Evolutionary conservation across 2,329 filamentous ascomycete genomes (phyloP).

Genomic region (Claviceps sp.): DNA sequence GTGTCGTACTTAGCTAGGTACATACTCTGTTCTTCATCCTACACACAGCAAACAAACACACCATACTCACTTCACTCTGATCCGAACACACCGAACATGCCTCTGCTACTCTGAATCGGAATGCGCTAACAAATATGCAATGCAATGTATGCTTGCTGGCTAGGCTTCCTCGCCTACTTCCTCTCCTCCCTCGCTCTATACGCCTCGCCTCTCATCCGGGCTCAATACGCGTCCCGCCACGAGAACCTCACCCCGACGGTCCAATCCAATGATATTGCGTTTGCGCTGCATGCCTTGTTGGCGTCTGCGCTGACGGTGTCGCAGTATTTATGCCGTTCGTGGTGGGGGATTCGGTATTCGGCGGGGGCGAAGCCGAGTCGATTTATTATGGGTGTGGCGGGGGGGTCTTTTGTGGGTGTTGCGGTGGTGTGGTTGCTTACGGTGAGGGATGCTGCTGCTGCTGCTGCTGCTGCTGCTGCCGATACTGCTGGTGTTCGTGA

Average conservation of each 20-base stretch:
- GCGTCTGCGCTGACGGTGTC: conserved; percentile 60
- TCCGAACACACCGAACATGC: no score
- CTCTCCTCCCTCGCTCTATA: conserved; percentile 64
- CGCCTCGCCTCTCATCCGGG: conserved; percentile 62
- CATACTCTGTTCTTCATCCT: no score
- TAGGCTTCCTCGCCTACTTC: conserved; percentile 67
- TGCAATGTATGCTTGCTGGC: conserved; percentile 29
- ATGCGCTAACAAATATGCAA: background rate
- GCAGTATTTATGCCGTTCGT: conserved; percentile 59
- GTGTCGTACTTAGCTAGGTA: no score
- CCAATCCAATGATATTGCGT: conserved; percentile 77
- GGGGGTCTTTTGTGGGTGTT: conserved; percentile 52
- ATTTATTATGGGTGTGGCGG: conserved; percentile 54
- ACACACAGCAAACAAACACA: no score
- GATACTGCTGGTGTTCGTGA: no score
- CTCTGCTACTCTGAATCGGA: no score
- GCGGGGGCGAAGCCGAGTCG: conserved; percentile 40
- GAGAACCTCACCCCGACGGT: conserved; percentile 67
- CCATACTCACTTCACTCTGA: no score
- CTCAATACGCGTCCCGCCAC: conserved; percentile 74
- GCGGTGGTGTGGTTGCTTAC: background rate
- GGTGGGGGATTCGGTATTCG: conserved; percentile 65
- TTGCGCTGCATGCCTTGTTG: conserved; percentile 68
- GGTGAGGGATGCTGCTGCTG: no score
- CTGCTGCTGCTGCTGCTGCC: no score